Percentiles rank a stretch among this genome's conserved stretches.
Conservation (phyloP, 2,329 filamentous ascomycete genomes). For the Blastomyces emzantsi region DNA sequence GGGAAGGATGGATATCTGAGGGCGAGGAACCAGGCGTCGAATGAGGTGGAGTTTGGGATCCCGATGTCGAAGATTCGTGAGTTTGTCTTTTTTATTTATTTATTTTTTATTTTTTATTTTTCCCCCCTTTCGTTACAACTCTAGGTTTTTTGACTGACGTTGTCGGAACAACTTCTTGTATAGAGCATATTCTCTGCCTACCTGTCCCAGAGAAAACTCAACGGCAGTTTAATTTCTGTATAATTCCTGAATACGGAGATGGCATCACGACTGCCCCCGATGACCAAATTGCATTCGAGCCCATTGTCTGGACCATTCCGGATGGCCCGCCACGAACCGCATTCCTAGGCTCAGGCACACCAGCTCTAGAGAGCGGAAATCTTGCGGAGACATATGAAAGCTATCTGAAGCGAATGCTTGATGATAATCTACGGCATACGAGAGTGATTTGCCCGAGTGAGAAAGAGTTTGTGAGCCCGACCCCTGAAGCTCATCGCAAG, state of each 20-base stretch:
- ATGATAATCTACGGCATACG: conserved; percentile 39
- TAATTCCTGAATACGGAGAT: conserved; percentile 47
- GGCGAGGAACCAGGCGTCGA: conserved; percentile 43
- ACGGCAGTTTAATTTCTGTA: conserved; percentile 54
- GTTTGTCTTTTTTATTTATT: conserved; percentile 15
- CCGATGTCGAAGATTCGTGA: conserved; percentile 42
- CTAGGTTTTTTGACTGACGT: neutral
- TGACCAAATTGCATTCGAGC: conserved; percentile 39
- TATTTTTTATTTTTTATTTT: neutral
- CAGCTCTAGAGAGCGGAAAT: conserved; percentile 31
- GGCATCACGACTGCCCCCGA: conserved; percentile 40
- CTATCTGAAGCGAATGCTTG: conserved; percentile 38
- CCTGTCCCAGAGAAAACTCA: conserved; percentile 57
- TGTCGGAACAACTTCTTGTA: neutral
- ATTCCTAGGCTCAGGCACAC: conserved; percentile 35
- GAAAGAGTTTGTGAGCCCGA: conserved; percentile 51
- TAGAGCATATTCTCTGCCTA: conserved; percentile 51
- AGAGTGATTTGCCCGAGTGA: conserved; percentile 47
- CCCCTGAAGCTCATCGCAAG: conserved; percentile 52
- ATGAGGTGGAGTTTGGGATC: conserved; percentile 46
- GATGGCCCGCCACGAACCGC: conserved; percentile 44
- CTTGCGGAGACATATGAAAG: conserved; percentile 40
- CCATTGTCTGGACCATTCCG: conserved; percentile 52
- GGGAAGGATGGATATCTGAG: conserved; percentile 33
- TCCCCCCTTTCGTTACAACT: neutral